A percentile compares a stretch with the other conserved stretches of the same genome.
These are phyloP conservation scores for Dichomitus squalens DNA, from an alignment of 1,284 basidiomycete species.

Conservation along the genomic window DNA sequence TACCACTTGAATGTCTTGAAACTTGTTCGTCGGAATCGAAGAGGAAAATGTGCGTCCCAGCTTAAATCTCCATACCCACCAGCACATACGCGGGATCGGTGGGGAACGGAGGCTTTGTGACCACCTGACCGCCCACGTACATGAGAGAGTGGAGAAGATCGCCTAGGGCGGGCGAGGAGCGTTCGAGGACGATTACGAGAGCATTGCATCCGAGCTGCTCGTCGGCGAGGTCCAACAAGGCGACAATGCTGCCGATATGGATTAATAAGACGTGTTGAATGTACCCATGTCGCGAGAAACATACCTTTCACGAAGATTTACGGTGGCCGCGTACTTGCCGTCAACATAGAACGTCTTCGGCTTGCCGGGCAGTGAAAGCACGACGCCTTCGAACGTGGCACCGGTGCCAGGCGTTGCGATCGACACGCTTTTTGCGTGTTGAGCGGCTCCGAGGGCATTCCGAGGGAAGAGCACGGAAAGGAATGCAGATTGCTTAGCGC, in stretches of 20 bases:
- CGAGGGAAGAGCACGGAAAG: constrained; percentile 75
- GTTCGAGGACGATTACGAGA: constrained; percentile 75
- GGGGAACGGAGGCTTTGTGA: constrained; percentile 74
- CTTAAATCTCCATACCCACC: constrained; percentile 74
- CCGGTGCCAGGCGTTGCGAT: constrained; percentile 70
- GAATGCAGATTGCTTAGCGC: constrained; percentile 57
- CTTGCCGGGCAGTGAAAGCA: constrained; percentile 71
- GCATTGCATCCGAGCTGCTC: constrained; percentile 75
- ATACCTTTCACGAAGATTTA: constrained; percentile 80
- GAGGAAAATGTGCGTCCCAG: neutral
- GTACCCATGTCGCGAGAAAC: constrained; percentile 15
- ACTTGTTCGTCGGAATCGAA: neutral
- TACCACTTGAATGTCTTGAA: neutral
- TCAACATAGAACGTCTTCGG: constrained; percentile 79
- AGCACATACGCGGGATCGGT: constrained; percentile 72
- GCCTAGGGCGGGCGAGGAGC: constrained; percentile 56
- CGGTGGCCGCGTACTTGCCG: constrained; percentile 74
- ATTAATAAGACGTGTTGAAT: neutral
- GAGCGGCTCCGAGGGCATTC: constrained; percentile 63
- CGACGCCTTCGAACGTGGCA: constrained; percentile 71
- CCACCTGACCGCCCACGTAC: constrained; percentile 80
- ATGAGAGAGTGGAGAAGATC: constrained; percentile 77
- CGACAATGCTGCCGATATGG: constrained; percentile 65
- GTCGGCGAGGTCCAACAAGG: constrained; percentile 79
- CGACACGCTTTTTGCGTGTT: constrained; percentile 70